These are phyloP conservation scores for Colletotrichum agaves DNA, from an alignment of 2,329 filamentous ascomycete genomes.

Conservation along the genomic window DNA sequence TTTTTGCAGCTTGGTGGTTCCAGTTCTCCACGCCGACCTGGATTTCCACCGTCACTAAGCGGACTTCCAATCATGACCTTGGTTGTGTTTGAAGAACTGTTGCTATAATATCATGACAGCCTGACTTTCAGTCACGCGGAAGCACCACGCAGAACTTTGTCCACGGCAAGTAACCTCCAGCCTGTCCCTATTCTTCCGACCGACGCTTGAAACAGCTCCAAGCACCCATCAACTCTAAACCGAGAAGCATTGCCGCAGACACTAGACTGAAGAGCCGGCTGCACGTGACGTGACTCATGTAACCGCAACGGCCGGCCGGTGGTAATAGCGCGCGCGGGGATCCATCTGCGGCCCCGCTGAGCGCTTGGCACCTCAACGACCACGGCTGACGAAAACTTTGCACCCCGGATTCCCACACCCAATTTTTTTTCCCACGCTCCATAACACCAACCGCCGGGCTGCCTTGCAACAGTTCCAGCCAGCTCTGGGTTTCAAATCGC, in stretches of 20 bases:
- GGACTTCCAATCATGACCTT: too few species aligned
- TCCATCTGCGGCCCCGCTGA: not conserved
- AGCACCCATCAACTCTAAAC: conserved; percentile 1
- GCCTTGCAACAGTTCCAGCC: conserved; percentile 2
- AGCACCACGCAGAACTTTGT: too few species aligned
- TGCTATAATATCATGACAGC: too few species aligned
- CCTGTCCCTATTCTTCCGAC: too few species aligned
- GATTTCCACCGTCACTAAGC: too few species aligned
- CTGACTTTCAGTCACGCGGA: too few species aligned
- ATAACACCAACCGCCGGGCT: not conserved
- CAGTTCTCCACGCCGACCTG: too few species aligned
- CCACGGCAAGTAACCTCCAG: too few species aligned
- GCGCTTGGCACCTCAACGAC: not conserved
- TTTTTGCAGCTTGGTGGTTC: too few species aligned
- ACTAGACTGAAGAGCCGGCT: conserved; percentile 1
- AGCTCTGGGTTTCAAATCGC: conserved; percentile 43
- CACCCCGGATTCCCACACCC: not conserved
- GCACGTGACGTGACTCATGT: conserved; percentile 8
- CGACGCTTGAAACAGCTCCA: not conserved
- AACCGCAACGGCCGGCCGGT: too few species aligned
- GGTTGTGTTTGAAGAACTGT: too few species aligned
- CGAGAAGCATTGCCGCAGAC: not conserved
- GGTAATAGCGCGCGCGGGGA: not conserved
- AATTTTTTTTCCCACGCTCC: not conserved
- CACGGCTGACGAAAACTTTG: not conserved